Percentiles rank a stretch among this genome's conserved stretches.
phyloP scores from a whole-genome alignment of 306 rosid genomes.

The Oemleria cerasiformis region DNA sequence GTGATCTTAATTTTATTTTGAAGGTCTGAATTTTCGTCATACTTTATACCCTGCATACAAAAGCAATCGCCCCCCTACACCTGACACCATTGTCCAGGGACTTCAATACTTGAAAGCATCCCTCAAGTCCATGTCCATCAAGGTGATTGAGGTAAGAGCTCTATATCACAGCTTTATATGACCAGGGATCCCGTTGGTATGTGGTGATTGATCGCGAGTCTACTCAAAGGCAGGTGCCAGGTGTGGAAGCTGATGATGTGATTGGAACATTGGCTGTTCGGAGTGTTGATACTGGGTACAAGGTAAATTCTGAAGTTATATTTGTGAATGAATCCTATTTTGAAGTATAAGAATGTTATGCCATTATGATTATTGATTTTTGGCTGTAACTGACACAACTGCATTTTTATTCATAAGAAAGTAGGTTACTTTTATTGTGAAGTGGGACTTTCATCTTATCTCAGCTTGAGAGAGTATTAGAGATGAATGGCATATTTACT shows the following conservation, averaged over 20 bases:
- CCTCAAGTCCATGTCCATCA: conserved; percentile 88
- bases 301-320: conserved; percentile 49
- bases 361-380: not conserved
- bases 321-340: conserved; percentile 7
- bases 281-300: conserved; percentile 81
- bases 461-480: not conserved
- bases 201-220: conserved; percentile 24
- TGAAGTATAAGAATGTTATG: not conserved
- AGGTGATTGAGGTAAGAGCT: conserved; percentile 77
- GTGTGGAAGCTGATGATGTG: conserved; percentile 99
- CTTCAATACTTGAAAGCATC: conserved; percentile 96
- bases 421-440: not conserved
- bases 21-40: conserved; percentile 92
- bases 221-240: conserved; percentile 70
- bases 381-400: conserved; percentile 1
- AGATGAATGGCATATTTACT: not conserved
- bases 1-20: conserved; percentile 21
- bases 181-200: conserved; percentile 15
- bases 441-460: not conserved
- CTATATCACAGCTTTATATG: conserved; percentile 18
- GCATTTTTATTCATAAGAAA: not conserved
- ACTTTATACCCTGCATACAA: conserved; percentile 80
- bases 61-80: conserved; percentile 94
- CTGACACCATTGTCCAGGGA: conserved; percentile 96
- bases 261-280: conserved; percentile 88